Evolutionary conservation across 108 stramenopile species (phyloP), one percentile per base, ranked within the genome.

Genomic region (Licmophora abbreviata): DNA sequence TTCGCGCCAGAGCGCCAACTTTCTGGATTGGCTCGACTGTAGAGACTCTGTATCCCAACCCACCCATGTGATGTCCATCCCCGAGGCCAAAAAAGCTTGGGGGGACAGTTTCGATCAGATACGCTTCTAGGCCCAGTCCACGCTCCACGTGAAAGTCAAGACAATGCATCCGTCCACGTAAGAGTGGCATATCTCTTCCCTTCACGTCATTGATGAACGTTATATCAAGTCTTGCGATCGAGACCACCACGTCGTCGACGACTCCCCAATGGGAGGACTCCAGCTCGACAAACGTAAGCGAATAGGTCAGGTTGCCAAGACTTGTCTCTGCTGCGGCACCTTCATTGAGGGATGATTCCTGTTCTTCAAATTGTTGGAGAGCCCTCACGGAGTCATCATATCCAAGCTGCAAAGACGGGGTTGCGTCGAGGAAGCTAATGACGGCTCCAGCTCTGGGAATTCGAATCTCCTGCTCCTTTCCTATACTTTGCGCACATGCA

Each of bases 181-280:
- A 48, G 15, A 81, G 31, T 9, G 80, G 80, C 80, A 81, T 81
- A 32, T 81, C 80, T 44, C 76, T 61, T 20, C 80, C 80, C 33
- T 71, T 60, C 3, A 74, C 60, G 54, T 81, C 80, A 40, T 81
- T 76, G 25, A 81, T 77, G 18, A 81, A 71, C 8, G 80, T 71
- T 0, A 81, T 35, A 12, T 64, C 56, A 10, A 77, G 44, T 17
- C 76, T 70, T 26, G 61, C 34, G 15, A 57, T 47, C 2, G 53
- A 54, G 1, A 71, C 43, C 22, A 74, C 69, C 34, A 71, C 21
- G 11, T 30, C 56, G 22, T 77, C 73, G 9, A 76, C 44, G 1
- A 47, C 50, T 0, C 69, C 69, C 73, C 69, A 74, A 30, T 46
- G 23, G 21, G 32, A 31, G 23, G 76, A 54, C 23, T 61, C 56